Percentiles rank a stretch among this genome's conserved stretches.
These are phyloP conservation scores for Leptodontidium sp. DNA, from an alignment of 2,329 filamentous ascomycete genomes.

Conservation along the genomic window DNA sequence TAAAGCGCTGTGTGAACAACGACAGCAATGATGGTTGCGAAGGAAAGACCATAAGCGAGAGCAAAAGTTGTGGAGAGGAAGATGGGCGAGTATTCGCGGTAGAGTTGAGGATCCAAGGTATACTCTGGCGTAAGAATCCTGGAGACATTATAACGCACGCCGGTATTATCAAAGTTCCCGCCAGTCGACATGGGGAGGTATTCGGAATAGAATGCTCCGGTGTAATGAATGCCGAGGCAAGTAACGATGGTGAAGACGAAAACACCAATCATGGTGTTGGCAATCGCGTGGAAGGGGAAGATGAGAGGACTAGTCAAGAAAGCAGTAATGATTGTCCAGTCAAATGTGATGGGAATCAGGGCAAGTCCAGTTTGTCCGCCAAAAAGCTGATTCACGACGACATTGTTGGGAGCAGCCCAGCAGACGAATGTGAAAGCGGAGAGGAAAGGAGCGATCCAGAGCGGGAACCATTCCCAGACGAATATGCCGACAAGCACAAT, in stretches of 20 bases:
- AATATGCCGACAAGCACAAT: slow-evolving; percentile 52
- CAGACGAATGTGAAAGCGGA: slow-evolving; percentile 75
- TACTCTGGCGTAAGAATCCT: slow-evolving; percentile 64
- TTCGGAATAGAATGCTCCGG: slow-evolving; percentile 68
- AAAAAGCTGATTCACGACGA: slow-evolving; percentile 76
- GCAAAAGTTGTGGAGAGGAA: slow-evolving; percentile 69
- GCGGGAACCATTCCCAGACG: slow-evolving; percentile 62
- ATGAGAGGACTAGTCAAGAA: slow-evolving; percentile 42
- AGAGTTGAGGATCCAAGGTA: slow-evolving; percentile 67
- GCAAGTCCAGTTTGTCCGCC: slow-evolving; percentile 72
- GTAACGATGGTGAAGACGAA: slow-evolving; percentile 67
- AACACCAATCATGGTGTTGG: slow-evolving; percentile 62
- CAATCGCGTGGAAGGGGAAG: slow-evolving; percentile 58
- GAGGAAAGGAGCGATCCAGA: slow-evolving; percentile 58
- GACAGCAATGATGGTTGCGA: slow-evolving; percentile 67
- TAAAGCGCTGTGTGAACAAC: slow-evolving; percentile 74
- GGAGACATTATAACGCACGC: slow-evolving; percentile 64
- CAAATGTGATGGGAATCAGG: slow-evolving; percentile 76
- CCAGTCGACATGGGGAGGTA: slow-evolving; percentile 69
- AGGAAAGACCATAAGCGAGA: slow-evolving; percentile 65
- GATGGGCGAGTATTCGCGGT: slow-evolving; percentile 70
- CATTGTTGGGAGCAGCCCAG: slow-evolving; percentile 74
- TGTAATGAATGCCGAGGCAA: slow-evolving; percentile 69
- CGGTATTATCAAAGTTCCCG: slow-evolving; percentile 71
- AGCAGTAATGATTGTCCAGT: slow-evolving; percentile 72